phyloP scores from a whole-genome alignment of 805 yeast species.

The Isabelozyma heimii region DNA sequence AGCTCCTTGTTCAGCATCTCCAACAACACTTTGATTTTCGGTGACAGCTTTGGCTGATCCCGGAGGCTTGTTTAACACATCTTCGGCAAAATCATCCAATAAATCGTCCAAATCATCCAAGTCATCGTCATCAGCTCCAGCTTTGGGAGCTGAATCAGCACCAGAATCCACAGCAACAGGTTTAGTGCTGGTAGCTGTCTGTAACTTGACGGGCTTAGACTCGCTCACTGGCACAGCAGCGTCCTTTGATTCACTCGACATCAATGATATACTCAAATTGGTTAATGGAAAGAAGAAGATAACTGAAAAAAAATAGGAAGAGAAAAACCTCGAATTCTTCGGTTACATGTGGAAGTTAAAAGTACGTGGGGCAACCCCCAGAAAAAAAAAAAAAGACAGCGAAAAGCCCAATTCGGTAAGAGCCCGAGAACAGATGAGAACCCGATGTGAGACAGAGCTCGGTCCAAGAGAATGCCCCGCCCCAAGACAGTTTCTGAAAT shows the following conservation, averaged over 20 bases:
- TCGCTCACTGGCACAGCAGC: neutral
- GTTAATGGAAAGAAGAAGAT: neutral
- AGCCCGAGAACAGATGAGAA: no score
- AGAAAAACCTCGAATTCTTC: neutral
- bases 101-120: conserved; percentile 79
- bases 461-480: neutral
- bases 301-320: neutral
- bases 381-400: neutral
- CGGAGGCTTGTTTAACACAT: conserved; percentile 60
- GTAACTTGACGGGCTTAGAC: neutral
- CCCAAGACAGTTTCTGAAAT: neutral
- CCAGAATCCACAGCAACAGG: neutral
- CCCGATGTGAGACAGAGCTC: neutral
- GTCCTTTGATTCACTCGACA: neutral
- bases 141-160: neutral
- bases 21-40: conserved; percentile 10
- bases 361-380: neutral
- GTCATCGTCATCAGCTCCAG: conserved; percentile 40
- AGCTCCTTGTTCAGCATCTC: conserved; percentile 4
- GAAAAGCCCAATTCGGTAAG: no score
- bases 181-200: neutral
- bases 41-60: conserved; percentile 35
- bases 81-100: conserved; percentile 81
- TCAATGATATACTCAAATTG: neutral
- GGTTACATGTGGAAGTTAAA: neutral